Evolutionary conservation across 106 monocot species (phyloP), one percentile per base, ranked within the genome.

Genomic region (Vanilla planifolia): DNA sequence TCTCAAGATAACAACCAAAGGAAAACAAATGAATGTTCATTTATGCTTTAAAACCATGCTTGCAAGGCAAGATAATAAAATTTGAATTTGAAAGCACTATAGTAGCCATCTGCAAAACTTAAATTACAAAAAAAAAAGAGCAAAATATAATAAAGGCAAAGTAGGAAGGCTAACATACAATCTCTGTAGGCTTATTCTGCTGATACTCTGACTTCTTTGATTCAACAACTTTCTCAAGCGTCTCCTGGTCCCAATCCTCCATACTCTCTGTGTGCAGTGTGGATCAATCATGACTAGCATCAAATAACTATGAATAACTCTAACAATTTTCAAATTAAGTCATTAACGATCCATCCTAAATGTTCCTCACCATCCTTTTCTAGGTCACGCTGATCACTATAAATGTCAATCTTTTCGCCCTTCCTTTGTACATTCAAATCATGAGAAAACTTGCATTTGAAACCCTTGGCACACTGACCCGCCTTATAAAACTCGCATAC

Each of bases 211-310:
- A 59, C 36, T 75, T 91, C 81, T 98, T 98, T 50, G 81, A 72
- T 44, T 71, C 91, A 41, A 98, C 79, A 43, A 92, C 91, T 78
- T 92, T 88, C 73, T 98, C 91, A 22, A 98, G 64, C 4, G 72
- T 98, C 66, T 91, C 96, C 50, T 92, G 96, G 70, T 98, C 91
- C 91, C 84, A 98, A 47, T 98, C 87, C 69, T 91, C 96, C 96
- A 88, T 98, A 1, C 85, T 92, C 17, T 82, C 96, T 96, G 33
- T 10, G n/a, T n/a, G n/a, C n/a, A n/a, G n/a, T n/a, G n/a, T n/a
- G n/a, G n/a, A n/a, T n/a, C n/a, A n/a, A n/a, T n/a, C n/a, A n/a
- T n/a, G n/a, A n/a, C n/a, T n/a, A n/a, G n/a, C n/a, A n/a, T n/a
- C n/a, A n/a, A n/a, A n/a, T n/a, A n/a, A n/a, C n/a, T n/a, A n/a